These are phyloP conservation scores for Leptographium flavum DNA, from an alignment of 2,329 filamentous ascomycete genomes.

Conservation along the genomic window DNA sequence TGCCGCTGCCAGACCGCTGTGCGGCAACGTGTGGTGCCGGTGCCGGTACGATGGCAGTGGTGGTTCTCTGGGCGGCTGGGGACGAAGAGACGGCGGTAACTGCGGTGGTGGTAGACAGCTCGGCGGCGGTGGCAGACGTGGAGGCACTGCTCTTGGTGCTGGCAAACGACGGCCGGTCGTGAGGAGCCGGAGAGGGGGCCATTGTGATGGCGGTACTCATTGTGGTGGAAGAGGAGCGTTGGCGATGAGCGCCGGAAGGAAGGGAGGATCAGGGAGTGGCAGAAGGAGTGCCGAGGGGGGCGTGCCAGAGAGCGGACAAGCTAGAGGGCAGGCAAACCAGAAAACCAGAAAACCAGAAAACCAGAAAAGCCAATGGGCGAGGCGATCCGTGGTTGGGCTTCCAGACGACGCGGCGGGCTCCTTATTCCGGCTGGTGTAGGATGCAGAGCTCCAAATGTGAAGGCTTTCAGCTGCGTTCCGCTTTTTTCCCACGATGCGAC, in stretches of 20 bases:
- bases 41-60: too few species aligned
- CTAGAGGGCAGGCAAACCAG: too few species aligned
- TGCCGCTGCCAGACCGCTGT: conserved; percentile 38
- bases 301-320: too few species aligned
- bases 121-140: conserved; percentile 18
- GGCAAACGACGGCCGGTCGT: conserved; percentile 45
- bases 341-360: too few species aligned
- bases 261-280: too few species aligned
- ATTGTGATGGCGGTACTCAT: conserved; percentile 58
- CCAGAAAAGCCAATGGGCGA: too few species aligned
- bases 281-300: too few species aligned
- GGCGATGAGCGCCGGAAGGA: background rate
- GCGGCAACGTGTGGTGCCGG: conserved; percentile 27
- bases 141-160: conserved; percentile 3
- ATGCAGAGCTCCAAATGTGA: too few species aligned
- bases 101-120: conserved; percentile 25
- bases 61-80: conserved; percentile 30
- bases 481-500: background rate
- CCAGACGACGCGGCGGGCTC: too few species aligned
- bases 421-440: background rate
- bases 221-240: background rate
- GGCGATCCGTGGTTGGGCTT: too few species aligned
- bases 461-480: background rate
- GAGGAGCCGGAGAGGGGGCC: conserved; percentile 53
- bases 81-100: conserved; percentile 21